A percentile compares a stretch with the other conserved stretches of the same genome.
These are phyloP conservation scores for Xylaria sp. DNA, from an alignment of 2,329 filamentous ascomycete species.

Conservation along the genomic window DNA sequence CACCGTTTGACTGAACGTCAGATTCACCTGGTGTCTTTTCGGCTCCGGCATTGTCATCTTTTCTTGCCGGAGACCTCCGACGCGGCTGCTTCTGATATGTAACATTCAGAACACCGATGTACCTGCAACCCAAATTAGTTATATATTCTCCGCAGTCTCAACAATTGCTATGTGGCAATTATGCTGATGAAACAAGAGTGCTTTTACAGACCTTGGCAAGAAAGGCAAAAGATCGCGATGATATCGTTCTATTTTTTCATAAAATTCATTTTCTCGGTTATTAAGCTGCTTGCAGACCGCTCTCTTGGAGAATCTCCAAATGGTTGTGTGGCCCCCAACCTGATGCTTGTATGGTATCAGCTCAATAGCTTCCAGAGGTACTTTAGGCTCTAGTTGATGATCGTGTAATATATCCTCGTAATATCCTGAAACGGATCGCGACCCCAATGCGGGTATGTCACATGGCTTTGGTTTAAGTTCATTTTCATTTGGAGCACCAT, in stretches of 20 bases:
- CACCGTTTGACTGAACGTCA: slow-evolving; percentile 51
- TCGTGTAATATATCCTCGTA: slow-evolving; percentile 63
- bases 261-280: slow-evolving; percentile 98
- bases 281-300: slow-evolving; percentile 99
- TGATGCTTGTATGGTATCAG: slow-evolving; percentile 97
- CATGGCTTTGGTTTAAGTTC: slow-evolving; percentile 49
- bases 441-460: slow-evolving; percentile 50
- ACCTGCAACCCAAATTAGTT: slow-evolving; percentile 63
- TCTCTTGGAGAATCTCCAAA: slow-evolving; percentile 94
- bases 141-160: slow-evolving; percentile 8
- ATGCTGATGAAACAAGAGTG: slow-evolving; percentile 11
- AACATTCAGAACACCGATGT: slow-evolving; percentile 96
- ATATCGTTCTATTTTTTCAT: slow-evolving; percentile 91
- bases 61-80: slow-evolving; percentile 65
- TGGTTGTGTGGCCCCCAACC: slow-evolving; percentile 93
- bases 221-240: slow-evolving; percentile 92
- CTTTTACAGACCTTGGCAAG: slow-evolving; percentile 75
- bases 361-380: slow-evolving; percentile 89
- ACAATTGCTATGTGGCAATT: neutral
- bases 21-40: slow-evolving; percentile 41
- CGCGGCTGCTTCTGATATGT: slow-evolving; percentile 88
- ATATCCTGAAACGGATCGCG: slow-evolving; percentile 54
- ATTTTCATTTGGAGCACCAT: slow-evolving; percentile 55
- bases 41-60: slow-evolving; percentile 54
- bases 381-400: slow-evolving; percentile 60